Evolutionary conservation across 1,284 basidiomycete genomes (phyloP).

Genomic region (Farysia itapuensis): DNA sequence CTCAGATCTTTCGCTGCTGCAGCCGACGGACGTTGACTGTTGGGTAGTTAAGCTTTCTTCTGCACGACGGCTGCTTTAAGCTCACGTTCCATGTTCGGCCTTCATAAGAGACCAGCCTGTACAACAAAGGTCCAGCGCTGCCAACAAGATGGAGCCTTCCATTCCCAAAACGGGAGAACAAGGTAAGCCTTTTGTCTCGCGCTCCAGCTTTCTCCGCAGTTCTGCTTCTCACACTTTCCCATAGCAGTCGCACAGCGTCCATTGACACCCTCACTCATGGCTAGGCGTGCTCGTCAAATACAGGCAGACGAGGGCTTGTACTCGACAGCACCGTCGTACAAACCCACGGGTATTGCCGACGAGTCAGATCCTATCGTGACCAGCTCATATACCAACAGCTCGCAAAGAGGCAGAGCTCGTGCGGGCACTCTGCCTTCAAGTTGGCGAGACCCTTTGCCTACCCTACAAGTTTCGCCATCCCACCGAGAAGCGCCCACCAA

Average conservation of each 20-base stretch:
- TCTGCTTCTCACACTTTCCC: background rate
- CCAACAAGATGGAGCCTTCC: no score
- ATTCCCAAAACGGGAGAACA: no score
- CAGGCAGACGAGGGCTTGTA: conserved; percentile 32
- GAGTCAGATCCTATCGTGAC: conserved; percentile 34
- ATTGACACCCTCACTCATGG: background rate
- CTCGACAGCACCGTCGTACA: conserved; percentile 14
- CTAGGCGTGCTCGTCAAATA: conserved; percentile 26
- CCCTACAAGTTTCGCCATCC: conserved; percentile 2
- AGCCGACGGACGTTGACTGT: no score
- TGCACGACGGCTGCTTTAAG: no score
- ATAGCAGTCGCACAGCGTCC: no score
- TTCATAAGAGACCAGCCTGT: no score
- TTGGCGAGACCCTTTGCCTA: conserved; percentile 23
- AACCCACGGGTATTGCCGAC: conserved; percentile 27
- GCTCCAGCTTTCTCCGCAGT: no score
- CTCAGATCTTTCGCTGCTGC: no score
- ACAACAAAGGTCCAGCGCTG: no score
- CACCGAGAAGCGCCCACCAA: background rate
- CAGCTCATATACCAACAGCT: conserved; percentile 3
- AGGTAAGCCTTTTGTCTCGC: no score
- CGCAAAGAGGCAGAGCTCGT: conserved; percentile 32
- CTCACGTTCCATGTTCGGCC: no score
- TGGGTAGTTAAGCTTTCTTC: no score
- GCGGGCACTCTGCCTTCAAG: conserved; percentile 50